Conservation (phyloP, 148 eudicot genomes). For the Rhododendron vialii region DNA sequence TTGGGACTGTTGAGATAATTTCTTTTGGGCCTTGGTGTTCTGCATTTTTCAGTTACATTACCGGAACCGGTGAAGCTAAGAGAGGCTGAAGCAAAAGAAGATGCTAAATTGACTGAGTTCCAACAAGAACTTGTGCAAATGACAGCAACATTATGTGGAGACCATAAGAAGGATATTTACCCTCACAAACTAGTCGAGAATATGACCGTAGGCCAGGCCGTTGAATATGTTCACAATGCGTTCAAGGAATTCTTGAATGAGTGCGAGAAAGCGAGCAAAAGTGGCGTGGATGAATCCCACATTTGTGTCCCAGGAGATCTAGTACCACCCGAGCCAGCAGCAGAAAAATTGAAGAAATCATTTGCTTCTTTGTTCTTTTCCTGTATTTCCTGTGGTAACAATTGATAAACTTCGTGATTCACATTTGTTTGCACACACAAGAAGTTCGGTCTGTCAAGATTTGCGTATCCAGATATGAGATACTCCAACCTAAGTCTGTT, state of each 20-base stretch:
- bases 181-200: conserved; percentile 54
- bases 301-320: conserved; percentile 12
- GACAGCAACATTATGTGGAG: conserved; percentile 75
- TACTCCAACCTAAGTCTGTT: neutral
- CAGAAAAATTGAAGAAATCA: conserved; percentile 12
- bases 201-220: conserved; percentile 59
- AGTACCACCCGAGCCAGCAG: neutral
- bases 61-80: conserved; percentile 60
- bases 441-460: neutral
- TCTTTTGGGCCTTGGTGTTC: neutral
- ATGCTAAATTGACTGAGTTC: conserved; percentile 49
- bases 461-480: neutral
- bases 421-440: neutral
- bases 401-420: neutral
- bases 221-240: conserved; percentile 45
- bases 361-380: conserved; percentile 42
- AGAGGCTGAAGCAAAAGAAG: conserved; percentile 37
- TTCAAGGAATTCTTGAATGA: conserved; percentile 53
- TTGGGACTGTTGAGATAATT: neutral
- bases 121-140: conserved; percentile 71
- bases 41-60: conserved; percentile 41
- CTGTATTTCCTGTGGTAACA: conserved; percentile 38
- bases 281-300: conserved; percentile 38
- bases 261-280: conserved; percentile 38
- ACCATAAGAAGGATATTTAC: conserved; percentile 43